These are phyloP conservation scores for Citrullus colocynthis DNA, from an alignment of 306 rosid species.

Conservation along the genomic window DNA sequence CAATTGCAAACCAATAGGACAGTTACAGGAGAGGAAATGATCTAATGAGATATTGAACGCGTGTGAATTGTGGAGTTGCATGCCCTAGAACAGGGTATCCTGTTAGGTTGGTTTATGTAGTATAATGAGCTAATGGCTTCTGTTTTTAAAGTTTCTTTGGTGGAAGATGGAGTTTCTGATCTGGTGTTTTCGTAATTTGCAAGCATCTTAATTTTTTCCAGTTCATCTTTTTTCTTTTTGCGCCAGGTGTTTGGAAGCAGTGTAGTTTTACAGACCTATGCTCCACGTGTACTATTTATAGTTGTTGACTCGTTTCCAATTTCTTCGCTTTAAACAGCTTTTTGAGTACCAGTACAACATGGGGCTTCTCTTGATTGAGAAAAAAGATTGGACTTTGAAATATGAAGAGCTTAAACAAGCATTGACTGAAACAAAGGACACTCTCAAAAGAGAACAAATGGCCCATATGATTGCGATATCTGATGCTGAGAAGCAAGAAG, in stretches of 20 bases:
- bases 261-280: neutral
- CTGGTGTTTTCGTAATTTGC: neutral
- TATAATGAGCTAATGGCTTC: neutral
- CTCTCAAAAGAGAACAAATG: conserved; percentile 52
- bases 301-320: neutral
- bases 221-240: neutral
- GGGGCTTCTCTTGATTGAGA: conserved; percentile 97
- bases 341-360: conserved; percentile 85
- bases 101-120: neutral
- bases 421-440: conserved; percentile 48
- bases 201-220: neutral
- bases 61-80: neutral
- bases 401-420: conserved; percentile 40
- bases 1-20: neutral
- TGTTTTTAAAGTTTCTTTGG: neutral
- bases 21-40: neutral
- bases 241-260: neutral
- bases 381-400: conserved; percentile 74
- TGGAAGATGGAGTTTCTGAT: neutral
- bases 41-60: neutral
- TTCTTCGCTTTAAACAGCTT: conserved; percentile 38
- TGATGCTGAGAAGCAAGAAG: conserved; percentile 75
- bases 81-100: neutral
- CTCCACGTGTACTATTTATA: neutral
- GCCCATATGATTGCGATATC: conserved; percentile 59